Evolutionary conservation across 352 stramenopile genomes (phyloP), one percentile per base, ranked within the genome.

Genomic region (Phytophthora quininea): DNA sequence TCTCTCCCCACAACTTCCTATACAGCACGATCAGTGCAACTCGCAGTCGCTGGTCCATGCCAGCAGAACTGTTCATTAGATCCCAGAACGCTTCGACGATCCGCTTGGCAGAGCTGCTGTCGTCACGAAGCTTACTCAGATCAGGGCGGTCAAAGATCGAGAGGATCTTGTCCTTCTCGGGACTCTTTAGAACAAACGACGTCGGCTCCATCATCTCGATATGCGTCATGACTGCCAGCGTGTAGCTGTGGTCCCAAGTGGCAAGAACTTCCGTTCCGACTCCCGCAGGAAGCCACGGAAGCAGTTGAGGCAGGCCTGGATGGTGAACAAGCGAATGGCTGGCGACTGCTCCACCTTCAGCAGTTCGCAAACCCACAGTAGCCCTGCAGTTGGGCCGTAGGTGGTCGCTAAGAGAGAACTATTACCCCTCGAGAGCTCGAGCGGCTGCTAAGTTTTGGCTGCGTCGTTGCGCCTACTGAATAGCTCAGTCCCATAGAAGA

Each of bases 171-270:
- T 91, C 82, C 47, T 86, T 90, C 64, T 93, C 83, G 0, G 86
- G 88, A 53, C 84, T 94, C 19, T 80, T 82, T 6, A 92, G 73
- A 15, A 95, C 68, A 51, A 95, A 94, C 43, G 86, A 78, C 12
- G 82, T 78, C 1, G 85, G 84, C 43, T 93, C 80, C 40, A 84
- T 88, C 82, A 91, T 91, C 61, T 95, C 82, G 62, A 95, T 95
- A 47, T 77, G 62, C 43, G 73, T 85, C 82, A 89, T 90, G 30
- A 90, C 62, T 31, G 73, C 77, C 10, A 95, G 63, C 29, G 88
- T 95, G 65, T 94, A 91, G 67, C 82, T 89, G 67, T 95, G 86
- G 46, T 95, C 88, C 75, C 79, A 92, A 14, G 88, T 93, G 3
- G 88, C 84, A 38, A 95, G 70, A 11, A 95, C 86, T 54, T 93